Conservation (phyloP, 2,329 filamentous ascomycete genomes). For the Cadophora sp. region DNA sequence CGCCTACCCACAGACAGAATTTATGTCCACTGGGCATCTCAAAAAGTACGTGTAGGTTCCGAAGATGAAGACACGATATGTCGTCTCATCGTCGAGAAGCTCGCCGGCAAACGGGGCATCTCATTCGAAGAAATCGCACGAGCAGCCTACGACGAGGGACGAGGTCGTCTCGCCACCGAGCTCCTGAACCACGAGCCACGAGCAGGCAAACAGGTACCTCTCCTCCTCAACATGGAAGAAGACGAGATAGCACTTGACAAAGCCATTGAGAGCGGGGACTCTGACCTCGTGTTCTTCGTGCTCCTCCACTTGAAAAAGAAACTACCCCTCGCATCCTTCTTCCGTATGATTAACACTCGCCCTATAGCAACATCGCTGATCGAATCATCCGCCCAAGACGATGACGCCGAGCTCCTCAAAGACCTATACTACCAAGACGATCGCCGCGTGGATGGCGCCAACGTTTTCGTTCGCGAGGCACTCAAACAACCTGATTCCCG, state of each 20-base stretch:
- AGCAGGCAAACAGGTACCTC: conserved; percentile 93
- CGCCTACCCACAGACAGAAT: conserved; percentile 87
- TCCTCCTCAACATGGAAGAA: conserved; percentile 94
- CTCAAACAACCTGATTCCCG: conserved; percentile 73
- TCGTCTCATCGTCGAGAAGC: conserved; percentile 81
- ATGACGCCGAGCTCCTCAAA: conserved; percentile 85
- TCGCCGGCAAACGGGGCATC: conserved; percentile 88
- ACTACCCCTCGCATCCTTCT: conserved; percentile 88
- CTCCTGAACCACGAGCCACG: conserved; percentile 92
- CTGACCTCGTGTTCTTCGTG: conserved; percentile 90
- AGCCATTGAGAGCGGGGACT: conserved; percentile 93
- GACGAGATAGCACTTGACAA: conserved; percentile 95
- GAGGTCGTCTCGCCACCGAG: conserved; percentile 86
- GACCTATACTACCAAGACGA: conserved; percentile 99
- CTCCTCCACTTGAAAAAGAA: conserved; percentile 89
- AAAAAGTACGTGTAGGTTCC: conserved; percentile 85
- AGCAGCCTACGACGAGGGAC: conserved; percentile 92
- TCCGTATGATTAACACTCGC: conserved; percentile 85
- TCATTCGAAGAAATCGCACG: conserved; percentile 95
- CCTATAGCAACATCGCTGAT: conserved; percentile 89
- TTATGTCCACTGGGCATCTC: conserved; percentile 95
- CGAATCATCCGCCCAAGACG: conserved; percentile 78
- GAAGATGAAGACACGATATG: conserved; percentile 91
- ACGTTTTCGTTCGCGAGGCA: conserved; percentile 85
- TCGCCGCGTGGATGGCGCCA: conserved; percentile 83